Base-by-base conservation (phyloP, 495 filamentous ascomycete genomes). In the Cudoniella acicularis region DNA sequence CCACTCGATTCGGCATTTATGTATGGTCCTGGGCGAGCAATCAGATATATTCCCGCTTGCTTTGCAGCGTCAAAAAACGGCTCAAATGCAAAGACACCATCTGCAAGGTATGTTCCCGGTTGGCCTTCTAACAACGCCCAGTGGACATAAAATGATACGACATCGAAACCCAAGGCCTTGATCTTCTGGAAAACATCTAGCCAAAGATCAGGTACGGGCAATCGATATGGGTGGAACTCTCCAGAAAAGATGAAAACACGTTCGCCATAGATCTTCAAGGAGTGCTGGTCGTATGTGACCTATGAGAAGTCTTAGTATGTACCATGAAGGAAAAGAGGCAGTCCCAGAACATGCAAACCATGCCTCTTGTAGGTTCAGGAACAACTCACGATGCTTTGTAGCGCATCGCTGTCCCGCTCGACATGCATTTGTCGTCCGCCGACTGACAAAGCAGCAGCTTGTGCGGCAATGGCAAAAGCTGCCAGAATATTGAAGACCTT, bases 81-180 rank as follows among this genome's bases (percentile, higher is more conserved):
- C 52, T 86, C 77, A 10, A 87, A 75, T 8, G 74, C 83, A 64
- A 91, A 88, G 47, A 90, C 76, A 0, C 89, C 90, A 10, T 88
- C 83, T 0, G 84, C 87, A 10, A 73, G 72, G 64, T 89, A 91
- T 16, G 81, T 73, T 0, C 87, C 89, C 1, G 77, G 85, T 56
- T 87, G 82, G 25, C 87, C 88, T 70, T 93, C 89, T 1, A 90
- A 66, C n/a, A 92, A 70, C n/a, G 86, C 87, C 89, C 89, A 93
- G 62, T 91, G 78, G 16, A 83, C 72, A 64, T 91, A 90, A 70
- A 92, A 88, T 0, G 84, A 88, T 16, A 90, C 84, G n/a, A 78
- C 75, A 59, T 87, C 91, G 71, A 89, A 90, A 1, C 89, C 89
- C 0, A 90, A 67, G 23, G 87, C 86, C 69, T 85, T 90, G 70